Conservation (phyloP, 495 filamentous ascomycete genomes). For the Sordaria brevicollis region DNA sequence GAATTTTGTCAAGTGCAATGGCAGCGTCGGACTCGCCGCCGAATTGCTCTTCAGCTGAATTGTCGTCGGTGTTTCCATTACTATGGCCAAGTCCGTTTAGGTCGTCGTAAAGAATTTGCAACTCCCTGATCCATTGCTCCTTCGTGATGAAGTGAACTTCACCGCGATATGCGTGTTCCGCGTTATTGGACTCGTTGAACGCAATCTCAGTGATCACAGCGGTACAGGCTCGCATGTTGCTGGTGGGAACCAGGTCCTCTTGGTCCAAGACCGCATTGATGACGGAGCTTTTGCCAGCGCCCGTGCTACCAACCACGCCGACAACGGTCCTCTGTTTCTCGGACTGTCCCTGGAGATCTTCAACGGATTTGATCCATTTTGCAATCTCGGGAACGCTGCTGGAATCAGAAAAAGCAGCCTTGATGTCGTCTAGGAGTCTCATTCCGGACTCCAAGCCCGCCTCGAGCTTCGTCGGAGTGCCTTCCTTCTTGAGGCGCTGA, state of each 20-base stretch:
- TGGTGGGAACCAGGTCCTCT: conserved; percentile 31
- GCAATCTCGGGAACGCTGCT: conserved; percentile 4
- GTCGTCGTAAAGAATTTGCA: conserved; percentile 38
- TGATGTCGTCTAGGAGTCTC: conserved; percentile 10
- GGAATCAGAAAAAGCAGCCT: conserved; percentile 2
- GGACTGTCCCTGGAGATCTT: conserved; percentile 11
- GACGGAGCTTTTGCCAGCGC: conserved; percentile 49
- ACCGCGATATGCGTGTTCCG: conserved; percentile 39
- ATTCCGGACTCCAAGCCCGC: conserved; percentile 8
- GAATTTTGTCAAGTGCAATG: conserved; percentile 54
- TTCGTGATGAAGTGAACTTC: conserved; percentile 51
- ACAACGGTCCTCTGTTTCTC: conserved; percentile 31
- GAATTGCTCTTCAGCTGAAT: conserved; percentile 26
- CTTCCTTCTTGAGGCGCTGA: not conserved
- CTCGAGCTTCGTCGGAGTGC: conserved; percentile 19
- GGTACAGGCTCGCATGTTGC: conserved; percentile 47
- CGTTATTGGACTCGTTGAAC: conserved; percentile 40
- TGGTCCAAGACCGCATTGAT: conserved; percentile 53
- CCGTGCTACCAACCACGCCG: conserved; percentile 49
- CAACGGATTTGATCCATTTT: conserved; percentile 35
- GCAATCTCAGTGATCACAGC: conserved; percentile 57
- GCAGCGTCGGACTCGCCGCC: conserved; percentile 42
- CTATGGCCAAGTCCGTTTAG: conserved; percentile 32
- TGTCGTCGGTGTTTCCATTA: too few species aligned
- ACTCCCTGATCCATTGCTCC: conserved; percentile 49